phyloP scores from a whole-genome alignment of 805 yeast species.

The Priceomyces carsonii region DNA sequence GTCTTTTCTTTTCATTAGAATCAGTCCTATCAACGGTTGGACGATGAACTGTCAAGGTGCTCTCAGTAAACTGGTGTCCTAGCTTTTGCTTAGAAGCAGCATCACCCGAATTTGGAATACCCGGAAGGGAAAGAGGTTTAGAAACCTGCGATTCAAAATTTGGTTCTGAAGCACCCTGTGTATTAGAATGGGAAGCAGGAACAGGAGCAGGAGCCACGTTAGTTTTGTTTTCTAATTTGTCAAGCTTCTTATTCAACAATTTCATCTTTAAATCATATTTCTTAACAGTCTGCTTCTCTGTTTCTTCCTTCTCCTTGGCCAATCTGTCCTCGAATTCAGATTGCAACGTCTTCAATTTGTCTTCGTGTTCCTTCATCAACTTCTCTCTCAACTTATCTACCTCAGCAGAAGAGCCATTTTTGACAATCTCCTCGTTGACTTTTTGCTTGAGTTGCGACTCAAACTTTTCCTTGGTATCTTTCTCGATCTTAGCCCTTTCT shows the following conservation, averaged over 20 bases:
- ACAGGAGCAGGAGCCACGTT: not conserved
- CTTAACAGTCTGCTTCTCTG: slow-evolving; percentile 52
- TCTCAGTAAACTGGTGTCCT: slow-evolving; percentile 26
- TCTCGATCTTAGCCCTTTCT: slow-evolving; percentile 36
- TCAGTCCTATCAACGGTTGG: slow-evolving; percentile 21
- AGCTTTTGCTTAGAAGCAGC: slow-evolving; percentile 9
- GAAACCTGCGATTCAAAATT: not conserved
- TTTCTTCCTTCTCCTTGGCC: slow-evolving; percentile 34
- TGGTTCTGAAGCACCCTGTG: slow-evolving; percentile 2
- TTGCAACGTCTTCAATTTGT: slow-evolving; percentile 20
- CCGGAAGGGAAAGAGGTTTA: not conserved
- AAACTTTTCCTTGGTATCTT: slow-evolving; percentile 28
- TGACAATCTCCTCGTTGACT: slow-evolving; percentile 15
- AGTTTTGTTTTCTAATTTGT: slow-evolving; percentile 45
- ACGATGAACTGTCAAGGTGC: slow-evolving; percentile 32
- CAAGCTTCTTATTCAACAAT: slow-evolving; percentile 55
- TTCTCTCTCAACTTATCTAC: slow-evolving; percentile 8
- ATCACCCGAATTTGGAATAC: slow-evolving; percentile 3
- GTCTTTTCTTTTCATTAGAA: slow-evolving; percentile 18
- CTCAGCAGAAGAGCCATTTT: slow-evolving; percentile 5
- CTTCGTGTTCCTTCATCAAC: slow-evolving; percentile 16
- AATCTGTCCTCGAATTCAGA: slow-evolving; percentile 19
- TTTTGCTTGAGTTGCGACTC: slow-evolving; percentile 19
- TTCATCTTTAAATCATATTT: slow-evolving; percentile 60
- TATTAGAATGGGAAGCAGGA: slow-evolving; percentile 7